Evolutionary conservation across 2,329 filamentous ascomycete genomes (phyloP).

Genomic region (Fusarium sororula): DNA sequence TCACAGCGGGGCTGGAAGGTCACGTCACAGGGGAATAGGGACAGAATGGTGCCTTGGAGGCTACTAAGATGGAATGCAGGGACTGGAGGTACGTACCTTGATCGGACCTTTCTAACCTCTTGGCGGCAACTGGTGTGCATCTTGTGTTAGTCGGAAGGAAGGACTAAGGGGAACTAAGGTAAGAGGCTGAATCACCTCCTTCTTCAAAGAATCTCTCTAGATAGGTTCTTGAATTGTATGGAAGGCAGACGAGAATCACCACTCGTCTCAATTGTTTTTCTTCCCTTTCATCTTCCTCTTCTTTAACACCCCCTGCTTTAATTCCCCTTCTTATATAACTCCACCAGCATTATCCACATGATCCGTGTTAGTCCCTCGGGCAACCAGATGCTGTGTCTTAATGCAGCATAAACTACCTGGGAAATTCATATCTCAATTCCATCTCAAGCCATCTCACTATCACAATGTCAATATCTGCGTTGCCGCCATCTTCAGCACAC

Average conservation of each 20-base stretch:
- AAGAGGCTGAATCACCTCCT: neutral
- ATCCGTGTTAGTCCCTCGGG: conserved; percentile 39
- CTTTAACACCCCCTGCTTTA: neutral
- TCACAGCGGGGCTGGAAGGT: conserved; percentile 37
- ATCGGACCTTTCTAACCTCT: conserved; percentile 9
- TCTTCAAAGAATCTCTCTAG: neutral
- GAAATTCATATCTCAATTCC: conserved; percentile 14
- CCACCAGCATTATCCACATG: conserved; percentile 39
- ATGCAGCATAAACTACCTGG: conserved; percentile 23
- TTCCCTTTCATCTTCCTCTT: neutral
- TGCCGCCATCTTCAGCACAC: conserved; percentile 60
- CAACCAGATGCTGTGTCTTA: conserved; percentile 35
- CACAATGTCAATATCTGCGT: conserved; percentile 59
- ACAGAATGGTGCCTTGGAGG: neutral
- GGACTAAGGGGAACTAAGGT: neutral
- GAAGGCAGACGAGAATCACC: neutral
- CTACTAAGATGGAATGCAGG: conserved; percentile 25
- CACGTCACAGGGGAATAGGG: conserved; percentile 35
- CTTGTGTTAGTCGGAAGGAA: conserved; percentile 16
- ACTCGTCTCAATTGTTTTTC: neutral
- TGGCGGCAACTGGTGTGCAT: conserved; percentile 3
- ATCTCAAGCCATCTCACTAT: conserved; percentile 6
- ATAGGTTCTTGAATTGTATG: neutral
- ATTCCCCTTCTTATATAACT: conserved; percentile 19
- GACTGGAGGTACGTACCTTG: conserved; percentile 34